Evolutionary conservation across 2,329 filamentous ascomycete genomes (phyloP).

Genomic region (Microdochium paspali): DNA sequence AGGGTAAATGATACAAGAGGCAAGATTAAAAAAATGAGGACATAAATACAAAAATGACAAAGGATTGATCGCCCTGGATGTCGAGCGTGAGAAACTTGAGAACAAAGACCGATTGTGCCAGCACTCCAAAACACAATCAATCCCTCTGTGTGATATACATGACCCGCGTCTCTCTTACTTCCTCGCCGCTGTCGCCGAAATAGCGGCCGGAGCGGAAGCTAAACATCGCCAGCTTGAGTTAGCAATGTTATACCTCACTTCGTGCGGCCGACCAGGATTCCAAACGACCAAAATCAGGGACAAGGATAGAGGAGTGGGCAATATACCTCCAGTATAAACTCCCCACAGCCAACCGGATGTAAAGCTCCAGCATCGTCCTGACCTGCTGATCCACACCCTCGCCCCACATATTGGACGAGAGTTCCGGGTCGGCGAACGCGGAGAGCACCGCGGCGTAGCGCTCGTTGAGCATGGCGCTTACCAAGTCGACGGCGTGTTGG

Average conservation of each 20-base stretch:
- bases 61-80: no score
- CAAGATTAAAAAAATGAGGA: no score
- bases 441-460: background rate
- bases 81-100: no score
- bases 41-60: no score
- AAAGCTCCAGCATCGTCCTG: background rate
- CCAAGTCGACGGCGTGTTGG: background rate
- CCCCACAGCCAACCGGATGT: background rate
- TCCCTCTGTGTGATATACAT: background rate
- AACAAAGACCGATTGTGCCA: no score
- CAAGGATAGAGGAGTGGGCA: no score
- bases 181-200: background rate
- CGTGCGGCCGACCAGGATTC: no score
- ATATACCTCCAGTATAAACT: background rate
- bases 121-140: no score
- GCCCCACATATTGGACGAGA: background rate
- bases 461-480: background rate
- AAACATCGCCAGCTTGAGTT: no score
- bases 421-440: background rate
- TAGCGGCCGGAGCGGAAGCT: background rate
- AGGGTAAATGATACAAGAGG: no score
- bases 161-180: background rate
- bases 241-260: no score
- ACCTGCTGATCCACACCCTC: background rate
- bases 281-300: no score